Base-by-base conservation (phyloP, 2,329 filamentous ascomycete genomes). In the Pseudogymnoascus sp. region DNA sequence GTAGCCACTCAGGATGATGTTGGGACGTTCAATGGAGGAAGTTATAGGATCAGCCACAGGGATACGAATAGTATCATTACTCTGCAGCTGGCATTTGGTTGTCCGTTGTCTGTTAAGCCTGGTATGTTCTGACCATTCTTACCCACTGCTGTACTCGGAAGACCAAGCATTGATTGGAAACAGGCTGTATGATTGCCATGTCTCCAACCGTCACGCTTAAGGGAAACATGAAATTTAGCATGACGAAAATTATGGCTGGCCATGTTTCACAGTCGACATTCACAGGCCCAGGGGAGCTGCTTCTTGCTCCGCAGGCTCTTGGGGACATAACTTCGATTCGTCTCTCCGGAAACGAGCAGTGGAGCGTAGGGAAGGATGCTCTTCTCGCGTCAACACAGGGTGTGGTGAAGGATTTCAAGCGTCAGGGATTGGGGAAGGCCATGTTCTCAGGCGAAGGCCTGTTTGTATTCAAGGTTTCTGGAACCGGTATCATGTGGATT, bases 1-100 rank as follows among this genome's bases (percentile, higher is more conserved):
- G 74, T 75, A 32, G 77, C 87, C 0, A 81, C 82, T 0, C 78
- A 84, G 30, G 94, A 97, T 73, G 92, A 96, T 67, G 84, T 96
- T 1, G 94, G 94, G n/a, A 94, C 89, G 0, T 99, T 97, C 78
- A 97, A 97, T 71, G 94, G 94, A 14, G 94, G 94, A 11, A 93
- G 89, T 70, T 99, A 93, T 72, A 83, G 94, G 43, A 91, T 97
- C 71, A 94, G 90, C 69, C 94, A 99, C 71, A 82, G 94, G 20
- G 91, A 97, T 73, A 87, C 85, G 62, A 99, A 97, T 73, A 91
- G 89, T 1, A 87, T 97, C 66, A 74, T 97, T 64, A 97, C 92
- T 0, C 75, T 97, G 20, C 93, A 97, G 73, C 76, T 97, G 50
- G 93, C 93, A 11, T 88, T 94, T 72, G 91, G 91, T 2, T 96